Evolutionary conservation across 352 stramenopile genomes (phyloP).

Genomic region (Phytophthora fragariae): DNA sequence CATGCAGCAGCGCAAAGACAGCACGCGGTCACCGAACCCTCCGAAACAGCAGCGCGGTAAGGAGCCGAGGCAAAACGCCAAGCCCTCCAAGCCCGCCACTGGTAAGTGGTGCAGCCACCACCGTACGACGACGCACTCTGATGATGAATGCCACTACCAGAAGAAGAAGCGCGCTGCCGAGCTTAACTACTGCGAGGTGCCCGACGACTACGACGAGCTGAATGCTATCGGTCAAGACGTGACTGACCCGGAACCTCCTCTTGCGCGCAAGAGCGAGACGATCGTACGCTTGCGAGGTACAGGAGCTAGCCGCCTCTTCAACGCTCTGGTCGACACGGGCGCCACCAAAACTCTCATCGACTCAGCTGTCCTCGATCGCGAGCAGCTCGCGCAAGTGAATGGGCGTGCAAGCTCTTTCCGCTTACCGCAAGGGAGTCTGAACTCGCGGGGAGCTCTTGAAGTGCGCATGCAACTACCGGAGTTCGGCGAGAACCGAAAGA

Average conservation of each 20-base stretch:
- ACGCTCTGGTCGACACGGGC: background rate
- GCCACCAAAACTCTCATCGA: conserved; percentile 1
- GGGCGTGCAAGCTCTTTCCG: background rate
- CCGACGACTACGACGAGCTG: background rate
- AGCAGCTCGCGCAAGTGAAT: background rate
- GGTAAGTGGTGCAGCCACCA: conserved; percentile 3
- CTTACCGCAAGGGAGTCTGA: background rate
- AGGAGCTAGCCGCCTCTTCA: conserved; percentile 1
- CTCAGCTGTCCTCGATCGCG: background rate
- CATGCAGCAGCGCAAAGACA: background rate
- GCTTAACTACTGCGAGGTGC: conserved; percentile 6
- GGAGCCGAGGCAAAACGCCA: background rate
- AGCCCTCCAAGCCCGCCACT: background rate
- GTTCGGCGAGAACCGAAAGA: conserved; percentile 13
- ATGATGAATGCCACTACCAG: conserved; percentile 15
- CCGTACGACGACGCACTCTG: conserved; percentile 9
- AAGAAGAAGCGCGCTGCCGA: background rate
- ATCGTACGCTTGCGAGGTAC: background rate
- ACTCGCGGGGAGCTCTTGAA: background rate
- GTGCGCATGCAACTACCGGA: conserved; percentile 4
- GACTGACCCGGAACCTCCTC: background rate
- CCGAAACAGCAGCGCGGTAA: background rate
- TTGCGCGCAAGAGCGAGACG: background rate
- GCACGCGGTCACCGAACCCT: background rate
- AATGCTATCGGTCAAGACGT: background rate